Conservation (phyloP, 2,329 filamentous ascomycete genomes). For the Penicillium janthinellum region DNA sequence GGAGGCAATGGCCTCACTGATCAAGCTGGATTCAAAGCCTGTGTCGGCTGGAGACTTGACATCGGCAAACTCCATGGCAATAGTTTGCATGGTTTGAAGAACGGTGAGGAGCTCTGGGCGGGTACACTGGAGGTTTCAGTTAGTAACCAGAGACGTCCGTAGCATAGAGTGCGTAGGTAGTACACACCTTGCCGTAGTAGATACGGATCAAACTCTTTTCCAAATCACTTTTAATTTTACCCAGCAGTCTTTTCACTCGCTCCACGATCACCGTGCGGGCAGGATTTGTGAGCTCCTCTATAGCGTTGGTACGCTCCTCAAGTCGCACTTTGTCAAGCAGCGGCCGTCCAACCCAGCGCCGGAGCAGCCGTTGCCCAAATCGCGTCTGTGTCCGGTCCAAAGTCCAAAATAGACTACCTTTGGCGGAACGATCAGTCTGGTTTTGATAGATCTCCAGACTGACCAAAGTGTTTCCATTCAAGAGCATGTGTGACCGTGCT, state of each 20-base stretch:
- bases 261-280: slow-evolving; percentile 69
- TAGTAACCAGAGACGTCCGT: slow-evolving; percentile 11
- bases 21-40: slow-evolving; percentile 70
- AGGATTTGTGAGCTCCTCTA: slow-evolving; percentile 78
- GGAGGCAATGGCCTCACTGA: slow-evolving; percentile 71
- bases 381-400: slow-evolving; percentile 89
- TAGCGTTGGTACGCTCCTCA: slow-evolving; percentile 77
- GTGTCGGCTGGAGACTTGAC: slow-evolving; percentile 66
- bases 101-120: slow-evolving; percentile 83
- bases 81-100: slow-evolving; percentile 80
- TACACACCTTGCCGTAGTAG: slow-evolving; percentile 79
- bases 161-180: neutral
- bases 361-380: slow-evolving; percentile 81
- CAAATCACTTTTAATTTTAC: slow-evolving; percentile 74
- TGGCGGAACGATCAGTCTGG: slow-evolving; percentile 79
- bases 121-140: slow-evolving; percentile 58
- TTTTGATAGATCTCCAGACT: slow-evolving; percentile 96
- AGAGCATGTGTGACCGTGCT: slow-evolving; percentile 88
- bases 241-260: slow-evolving; percentile 71
- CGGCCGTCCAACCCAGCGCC: slow-evolving; percentile 94
- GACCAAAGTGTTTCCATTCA: slow-evolving; percentile 92
- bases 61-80: slow-evolving; percentile 73
- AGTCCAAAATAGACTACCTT: slow-evolving; percentile 93
- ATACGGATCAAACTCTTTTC: slow-evolving; percentile 93
- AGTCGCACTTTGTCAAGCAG: slow-evolving; percentile 74